Conservation (phyloP, 1,284 basidiomycete species). For the Trichosporon sp. region DNA sequence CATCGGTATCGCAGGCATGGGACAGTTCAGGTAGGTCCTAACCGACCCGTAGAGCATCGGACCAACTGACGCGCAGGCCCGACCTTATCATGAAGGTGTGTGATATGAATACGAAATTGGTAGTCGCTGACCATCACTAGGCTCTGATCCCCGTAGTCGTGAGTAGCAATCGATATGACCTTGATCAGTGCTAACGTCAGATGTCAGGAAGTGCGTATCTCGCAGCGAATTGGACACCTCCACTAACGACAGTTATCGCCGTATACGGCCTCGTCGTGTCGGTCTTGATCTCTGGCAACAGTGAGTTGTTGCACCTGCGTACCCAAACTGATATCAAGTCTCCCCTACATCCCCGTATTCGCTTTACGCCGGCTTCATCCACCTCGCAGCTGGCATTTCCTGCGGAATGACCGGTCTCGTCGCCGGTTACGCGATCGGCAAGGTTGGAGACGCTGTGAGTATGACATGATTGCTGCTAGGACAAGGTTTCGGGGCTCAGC, state of each 20-base stretch:
- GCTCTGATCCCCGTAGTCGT: slow-evolving; percentile 58
- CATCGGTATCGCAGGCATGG: slow-evolving; percentile 94
- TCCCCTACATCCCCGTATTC: slow-evolving; percentile 50
- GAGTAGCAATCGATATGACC: slow-evolving; percentile 18
- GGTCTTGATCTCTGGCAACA: slow-evolving; percentile 60
- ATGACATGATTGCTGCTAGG: neutral
- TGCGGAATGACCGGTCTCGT: slow-evolving; percentile 63
- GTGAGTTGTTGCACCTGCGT: slow-evolving; percentile 48
- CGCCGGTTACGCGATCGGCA: slow-evolving; percentile 97
- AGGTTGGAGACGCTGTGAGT: slow-evolving; percentile 85
- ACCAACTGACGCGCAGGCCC: slow-evolving; percentile 57
- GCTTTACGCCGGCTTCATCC: slow-evolving; percentile 82
- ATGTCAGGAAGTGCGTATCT: slow-evolving; percentile 64
- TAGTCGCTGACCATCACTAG: slow-evolving; percentile 4
- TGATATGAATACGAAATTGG: neutral
- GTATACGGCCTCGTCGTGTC: slow-evolving; percentile 57
- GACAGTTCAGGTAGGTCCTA: slow-evolving; percentile 62
- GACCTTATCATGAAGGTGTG: slow-evolving; percentile 96
- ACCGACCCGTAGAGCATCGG: no score
- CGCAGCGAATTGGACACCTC: slow-evolving; percentile 21
- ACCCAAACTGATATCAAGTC: slow-evolving; percentile 52
- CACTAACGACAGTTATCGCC: slow-evolving; percentile 44
- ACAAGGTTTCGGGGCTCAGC: slow-evolving; percentile 3
- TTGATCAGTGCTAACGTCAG: slow-evolving; percentile 11
- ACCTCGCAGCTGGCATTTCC: slow-evolving; percentile 83